Percentiles rank a stretch among this genome's conserved stretches.
Conservation (phyloP, 2,329 filamentous ascomycete species). For the Ophiostoma sp. region DNA sequence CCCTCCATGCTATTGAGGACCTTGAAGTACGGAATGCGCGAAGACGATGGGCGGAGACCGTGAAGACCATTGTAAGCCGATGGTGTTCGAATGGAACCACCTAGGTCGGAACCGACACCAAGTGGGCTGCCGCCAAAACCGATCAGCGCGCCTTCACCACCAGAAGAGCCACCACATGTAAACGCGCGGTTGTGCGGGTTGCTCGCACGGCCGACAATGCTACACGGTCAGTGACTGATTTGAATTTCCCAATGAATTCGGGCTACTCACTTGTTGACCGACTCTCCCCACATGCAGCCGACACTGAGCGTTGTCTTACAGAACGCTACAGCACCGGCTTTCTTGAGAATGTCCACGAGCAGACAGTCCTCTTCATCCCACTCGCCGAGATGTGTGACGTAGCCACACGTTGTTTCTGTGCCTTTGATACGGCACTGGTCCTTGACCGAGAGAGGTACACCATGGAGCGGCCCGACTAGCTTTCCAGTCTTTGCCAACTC, state of each 20-base stretch:
- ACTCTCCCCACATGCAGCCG: slow-evolving; percentile 66
- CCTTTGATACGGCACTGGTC: slow-evolving; percentile 32
- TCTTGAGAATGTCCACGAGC: slow-evolving; percentile 45
- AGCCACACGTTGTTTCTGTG: slow-evolving; percentile 62
- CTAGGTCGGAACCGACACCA: neutral
- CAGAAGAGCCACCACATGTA: neutral
- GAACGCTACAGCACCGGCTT: slow-evolving; percentile 54
- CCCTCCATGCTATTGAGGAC: slow-evolving; percentile 59
- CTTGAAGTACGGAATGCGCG: slow-evolving; percentile 25
- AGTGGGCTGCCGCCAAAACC: neutral
- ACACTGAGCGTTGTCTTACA: slow-evolving; percentile 59
- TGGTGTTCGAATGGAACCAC: neutral
- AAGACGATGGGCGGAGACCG: neutral
- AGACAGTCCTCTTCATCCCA: slow-evolving; percentile 49
- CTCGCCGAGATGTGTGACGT: slow-evolving; percentile 60
- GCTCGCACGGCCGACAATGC: neutral
- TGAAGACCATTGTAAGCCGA: neutral
- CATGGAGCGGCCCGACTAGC: neutral
- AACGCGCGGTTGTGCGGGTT: neutral
- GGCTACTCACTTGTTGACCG: slow-evolving; percentile 57
- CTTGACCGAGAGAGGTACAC: neutral
- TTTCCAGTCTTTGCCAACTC: neutral
- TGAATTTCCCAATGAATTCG: neutral
- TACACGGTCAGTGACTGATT: neutral
- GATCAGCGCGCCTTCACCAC: neutral